Percentiles rank a stretch among this genome's conserved stretches.
Evolutionary conservation across 2,329 filamentous ascomycete genomes (phyloP).

Genomic region (Penicillium hordei): DNA sequence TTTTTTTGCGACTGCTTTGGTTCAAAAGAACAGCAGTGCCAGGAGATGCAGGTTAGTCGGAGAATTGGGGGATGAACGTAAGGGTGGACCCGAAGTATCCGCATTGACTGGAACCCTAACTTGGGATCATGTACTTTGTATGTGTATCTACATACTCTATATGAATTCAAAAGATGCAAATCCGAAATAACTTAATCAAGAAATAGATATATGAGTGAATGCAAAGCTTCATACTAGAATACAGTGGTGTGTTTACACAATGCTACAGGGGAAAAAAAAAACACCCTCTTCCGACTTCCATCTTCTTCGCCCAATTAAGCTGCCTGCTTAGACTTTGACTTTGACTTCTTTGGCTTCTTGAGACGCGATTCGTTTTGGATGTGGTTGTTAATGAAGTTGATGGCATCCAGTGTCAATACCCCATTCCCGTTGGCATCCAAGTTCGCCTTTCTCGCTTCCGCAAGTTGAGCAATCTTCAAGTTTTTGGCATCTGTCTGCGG

Average conservation of each 20-base stretch:
- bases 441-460: slow-evolving; percentile 35
- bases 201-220: slow-evolving; percentile 12
- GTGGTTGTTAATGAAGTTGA: slow-evolving; percentile 35
- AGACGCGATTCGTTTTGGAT: slow-evolving; percentile 31
- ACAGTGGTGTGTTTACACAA: slow-evolving; percentile 32
- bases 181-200: neutral
- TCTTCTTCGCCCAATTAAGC: slow-evolving; percentile 9
- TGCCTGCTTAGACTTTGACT: slow-evolving; percentile 13
- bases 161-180: neutral
- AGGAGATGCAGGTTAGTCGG: slow-evolving; percentile 13
- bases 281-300: neutral
- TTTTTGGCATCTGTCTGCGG: slow-evolving; percentile 46
- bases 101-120: slow-evolving; percentile 6
- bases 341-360: slow-evolving; percentile 4
- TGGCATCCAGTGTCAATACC: slow-evolving; percentile 35
- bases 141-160: neutral
- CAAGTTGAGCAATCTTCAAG: slow-evolving; percentile 38
- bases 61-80: slow-evolving; percentile 18
- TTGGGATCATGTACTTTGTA: neutral
- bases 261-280: slow-evolving; percentile 19
- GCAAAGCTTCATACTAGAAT: slow-evolving; percentile 27
- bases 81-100: slow-evolving; percentile 13
- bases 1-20: slow-evolving; percentile 20
- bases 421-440: slow-evolving; percentile 41
- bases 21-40: slow-evolving; percentile 14